Conservation (phyloP, 495 filamentous ascomycete genomes). For the Hypoxylon lienhwacheense region DNA sequence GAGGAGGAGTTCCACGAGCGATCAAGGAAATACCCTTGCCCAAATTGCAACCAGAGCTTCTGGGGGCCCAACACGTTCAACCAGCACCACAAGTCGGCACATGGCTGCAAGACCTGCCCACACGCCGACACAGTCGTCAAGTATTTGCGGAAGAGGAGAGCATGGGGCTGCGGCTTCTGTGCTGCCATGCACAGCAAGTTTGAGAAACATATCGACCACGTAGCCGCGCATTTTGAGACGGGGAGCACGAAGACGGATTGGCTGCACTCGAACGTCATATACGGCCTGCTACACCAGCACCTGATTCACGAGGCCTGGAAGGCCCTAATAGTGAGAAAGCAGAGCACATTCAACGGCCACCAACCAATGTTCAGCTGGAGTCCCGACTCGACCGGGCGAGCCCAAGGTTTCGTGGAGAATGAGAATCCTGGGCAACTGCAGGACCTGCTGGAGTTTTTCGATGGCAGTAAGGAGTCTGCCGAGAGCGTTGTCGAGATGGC, state of each 20-base stretch:
- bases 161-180: conserved; percentile 53
- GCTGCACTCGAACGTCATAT: conserved; percentile 54
- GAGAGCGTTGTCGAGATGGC: conserved; percentile 46
- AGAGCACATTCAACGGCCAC: conserved; percentile 46
- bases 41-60: conserved; percentile 53
- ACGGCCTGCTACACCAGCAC: conserved; percentile 54
- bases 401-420: conserved; percentile 52
- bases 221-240: conserved; percentile 52
- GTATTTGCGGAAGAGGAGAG: conserved; percentile 39
- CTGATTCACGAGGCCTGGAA: conserved; percentile 52
- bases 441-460: conserved; percentile 55
- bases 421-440: conserved; percentile 52
- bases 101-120: conserved; percentile 53
- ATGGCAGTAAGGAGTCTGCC: conserved; percentile 45
- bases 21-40: conserved; percentile 53
- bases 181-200: conserved; percentile 49
- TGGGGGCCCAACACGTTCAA: conserved; percentile 56
- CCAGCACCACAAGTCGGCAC: conserved; percentile 55
- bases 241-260: conserved; percentile 52
- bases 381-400: conserved; percentile 47
- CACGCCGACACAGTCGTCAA: conserved; percentile 51
- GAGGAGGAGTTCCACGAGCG: conserved; percentile 58
- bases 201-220: conserved; percentile 55
- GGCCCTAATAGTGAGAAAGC: conserved; percentile 43
- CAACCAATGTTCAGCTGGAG: conserved; percentile 54